Conservation (phyloP, 768 basidiomycete genomes). For the Boletus rubroflammeus region DNA sequence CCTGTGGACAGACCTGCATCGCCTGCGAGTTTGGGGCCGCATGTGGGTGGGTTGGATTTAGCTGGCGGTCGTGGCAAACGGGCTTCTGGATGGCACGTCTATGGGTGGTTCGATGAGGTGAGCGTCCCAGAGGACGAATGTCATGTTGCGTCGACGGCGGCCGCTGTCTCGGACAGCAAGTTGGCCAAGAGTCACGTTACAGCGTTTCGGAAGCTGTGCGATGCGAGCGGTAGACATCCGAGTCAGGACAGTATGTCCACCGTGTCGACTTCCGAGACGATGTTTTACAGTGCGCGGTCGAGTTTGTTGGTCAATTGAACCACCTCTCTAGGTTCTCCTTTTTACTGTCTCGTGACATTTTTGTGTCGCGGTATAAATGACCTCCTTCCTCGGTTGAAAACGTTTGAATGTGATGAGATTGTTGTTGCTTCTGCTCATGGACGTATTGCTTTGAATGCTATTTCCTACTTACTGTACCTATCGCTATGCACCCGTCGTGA, state of each 20-base stretch:
- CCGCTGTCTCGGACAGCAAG: not conserved
- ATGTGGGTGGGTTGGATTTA: constrained; percentile 29
- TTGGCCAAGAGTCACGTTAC: constrained; percentile 10
- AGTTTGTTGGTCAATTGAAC: constrained; percentile 18
- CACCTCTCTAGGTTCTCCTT: not conserved
- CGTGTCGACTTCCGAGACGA: constrained; percentile 21
- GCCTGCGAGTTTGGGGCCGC: constrained; percentile 24
- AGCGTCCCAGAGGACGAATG: not conserved
- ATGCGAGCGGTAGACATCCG: constrained; percentile 10
- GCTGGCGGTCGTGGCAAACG: constrained; percentile 31
- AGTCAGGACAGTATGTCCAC: constrained; percentile 28
- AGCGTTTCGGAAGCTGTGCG: constrained; percentile 9
- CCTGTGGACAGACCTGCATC: constrained; percentile 12
- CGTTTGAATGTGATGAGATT: constrained; percentile 4
- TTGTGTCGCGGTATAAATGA: not conserved
- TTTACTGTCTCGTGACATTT: not conserved
- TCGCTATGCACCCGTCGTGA: not conserved
- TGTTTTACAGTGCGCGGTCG: constrained; percentile 32
- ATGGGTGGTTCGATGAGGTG: constrained; percentile 30
- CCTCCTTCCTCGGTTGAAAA: not conserved
- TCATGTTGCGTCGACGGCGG: not conserved
- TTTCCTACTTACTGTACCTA: constrained; percentile 4
- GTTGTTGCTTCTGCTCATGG: not conserved
- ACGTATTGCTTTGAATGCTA: not conserved
- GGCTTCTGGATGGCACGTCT: constrained; percentile 32